phyloP scores from a whole-genome alignment of 345 rosid species.

The Mercurialis annua region DNA sequence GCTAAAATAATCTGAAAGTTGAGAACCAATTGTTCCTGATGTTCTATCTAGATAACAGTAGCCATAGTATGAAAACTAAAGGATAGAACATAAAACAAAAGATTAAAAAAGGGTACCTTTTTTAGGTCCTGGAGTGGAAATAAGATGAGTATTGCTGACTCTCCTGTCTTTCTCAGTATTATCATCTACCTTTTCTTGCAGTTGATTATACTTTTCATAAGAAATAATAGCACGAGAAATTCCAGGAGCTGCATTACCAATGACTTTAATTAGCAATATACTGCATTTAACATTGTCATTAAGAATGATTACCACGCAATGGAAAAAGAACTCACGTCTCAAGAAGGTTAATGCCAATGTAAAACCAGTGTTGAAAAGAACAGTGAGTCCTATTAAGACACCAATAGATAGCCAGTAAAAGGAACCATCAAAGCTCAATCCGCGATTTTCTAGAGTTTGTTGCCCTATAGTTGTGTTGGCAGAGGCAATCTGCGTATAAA shows the following conservation, averaged over 20 bases:
- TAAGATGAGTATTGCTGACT: neutral
- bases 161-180: neutral
- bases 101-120: slow-evolving; percentile 37
- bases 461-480: slow-evolving; percentile 50
- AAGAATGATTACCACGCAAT: neutral
- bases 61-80: neutral
- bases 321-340: slow-evolving; percentile 45
- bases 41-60: neutral
- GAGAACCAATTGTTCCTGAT: neutral
- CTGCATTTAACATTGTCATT: neutral
- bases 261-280: neutral
- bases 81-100: too few relatives aligned
- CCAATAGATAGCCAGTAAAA: slow-evolving; percentile 62
- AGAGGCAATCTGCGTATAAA: slow-evolving; percentile 31
- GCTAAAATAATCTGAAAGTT: neutral
- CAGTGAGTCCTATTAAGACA: slow-evolving; percentile 52
- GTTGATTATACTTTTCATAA: slow-evolving; percentile 45
- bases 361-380: slow-evolving; percentile 61
- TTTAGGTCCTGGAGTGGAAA: slow-evolving; percentile 2
- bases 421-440: slow-evolving; percentile 48
- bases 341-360: slow-evolving; percentile 61
- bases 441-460: slow-evolving; percentile 50
- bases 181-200: slow-evolving; percentile 39
- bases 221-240: slow-evolving; percentile 66
- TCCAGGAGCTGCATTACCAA: slow-evolving; percentile 55